These are phyloP conservation scores for Turritis glabra DNA, from an alignment of 345 rosid genomes.

Conservation along the genomic window DNA sequence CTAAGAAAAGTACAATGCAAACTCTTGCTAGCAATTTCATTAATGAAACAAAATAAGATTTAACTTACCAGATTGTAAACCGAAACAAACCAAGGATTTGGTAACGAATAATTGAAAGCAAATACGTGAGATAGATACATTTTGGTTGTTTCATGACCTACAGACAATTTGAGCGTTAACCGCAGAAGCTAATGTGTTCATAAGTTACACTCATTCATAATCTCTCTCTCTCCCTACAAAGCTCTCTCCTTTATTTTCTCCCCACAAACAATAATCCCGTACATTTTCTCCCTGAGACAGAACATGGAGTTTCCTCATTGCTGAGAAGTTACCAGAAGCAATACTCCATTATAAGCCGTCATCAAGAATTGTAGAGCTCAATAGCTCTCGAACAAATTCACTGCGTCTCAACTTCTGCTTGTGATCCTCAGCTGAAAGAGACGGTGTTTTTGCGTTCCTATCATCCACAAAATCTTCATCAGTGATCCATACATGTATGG, in stretches of 20 bases:
- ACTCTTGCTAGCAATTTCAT: background rate
- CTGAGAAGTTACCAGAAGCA: background rate
- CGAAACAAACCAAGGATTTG: background rate
- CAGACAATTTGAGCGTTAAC: conserved; percentile 12
- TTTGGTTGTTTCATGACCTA: conserved; percentile 11
- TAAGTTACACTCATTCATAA: background rate
- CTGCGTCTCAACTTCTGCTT: conserved; percentile 70
- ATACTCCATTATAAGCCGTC: conserved; percentile 49
- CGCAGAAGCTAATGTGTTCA: conserved; percentile 10
- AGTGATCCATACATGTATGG: background rate
- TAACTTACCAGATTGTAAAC: background rate
- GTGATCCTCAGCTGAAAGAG: conserved; percentile 72
- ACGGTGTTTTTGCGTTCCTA: conserved; percentile 55
- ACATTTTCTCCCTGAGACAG: background rate
- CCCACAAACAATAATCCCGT: conserved; percentile 1
- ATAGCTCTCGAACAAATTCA: conserved; percentile 63
- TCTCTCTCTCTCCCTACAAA: conserved; percentile 14
- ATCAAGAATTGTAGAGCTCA: conserved; percentile 63
- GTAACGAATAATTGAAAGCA: background rate
- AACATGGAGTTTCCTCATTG: conserved; percentile 2
- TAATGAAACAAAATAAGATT: background rate
- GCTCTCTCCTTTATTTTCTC: conserved; percentile 15
- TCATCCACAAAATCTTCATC: conserved; percentile 12
- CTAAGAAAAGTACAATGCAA: background rate
- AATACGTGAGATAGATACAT: conserved; percentile 14